Evolutionary conservation across 2,329 filamentous ascomycete species (phyloP), one percentile per base, ranked within the genome.

Genomic region (Venturia oleaginea): DNA sequence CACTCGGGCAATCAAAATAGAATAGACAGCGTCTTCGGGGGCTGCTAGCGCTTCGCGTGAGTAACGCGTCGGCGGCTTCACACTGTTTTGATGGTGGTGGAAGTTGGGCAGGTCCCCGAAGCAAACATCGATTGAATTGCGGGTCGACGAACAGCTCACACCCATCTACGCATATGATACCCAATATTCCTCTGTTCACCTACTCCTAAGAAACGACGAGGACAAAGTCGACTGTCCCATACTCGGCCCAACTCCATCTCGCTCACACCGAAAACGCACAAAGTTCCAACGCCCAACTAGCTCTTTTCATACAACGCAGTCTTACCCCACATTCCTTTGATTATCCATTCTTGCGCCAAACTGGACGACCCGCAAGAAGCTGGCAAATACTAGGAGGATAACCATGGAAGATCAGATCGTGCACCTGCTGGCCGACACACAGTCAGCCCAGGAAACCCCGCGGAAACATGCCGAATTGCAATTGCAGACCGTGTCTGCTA

Each of bases 341-440:
- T 6, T 2, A 34, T 34, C 17, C 51, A 57, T 15, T n/a, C 51
- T 48, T 13, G 6, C 19, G 6, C 19, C 43, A n/a, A 17, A 22
- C 11, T 17, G 3, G 48, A 54, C 27, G 48, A 32, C 11, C 48
- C 27, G 48, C 48, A 17, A 54, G 27, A 54, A 30, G 24, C 24
- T 24, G 22, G 27, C 15, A 57, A 22, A 27, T 13, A 32, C 51
- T 19, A 19, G 51, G 17, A n/a, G 51, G 30, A 34, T 11, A 34
- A 8, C 19, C 13, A 96, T 96, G 92, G 92, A 96, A 84, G 88
- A 95, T 79, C 88, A 96, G 81, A 86, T 99, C 76, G 87, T 94
- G 71, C 87, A 88, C 76, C 84, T 97, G 75, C 87, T 99, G 68
- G 86, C 88, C 72, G 91, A 92, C 77, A 96, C 92, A 61, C 91